Base-by-base conservation (phyloP, 2,329 filamentous ascomycete species). In the Aspergillus sclerotialis region DNA sequence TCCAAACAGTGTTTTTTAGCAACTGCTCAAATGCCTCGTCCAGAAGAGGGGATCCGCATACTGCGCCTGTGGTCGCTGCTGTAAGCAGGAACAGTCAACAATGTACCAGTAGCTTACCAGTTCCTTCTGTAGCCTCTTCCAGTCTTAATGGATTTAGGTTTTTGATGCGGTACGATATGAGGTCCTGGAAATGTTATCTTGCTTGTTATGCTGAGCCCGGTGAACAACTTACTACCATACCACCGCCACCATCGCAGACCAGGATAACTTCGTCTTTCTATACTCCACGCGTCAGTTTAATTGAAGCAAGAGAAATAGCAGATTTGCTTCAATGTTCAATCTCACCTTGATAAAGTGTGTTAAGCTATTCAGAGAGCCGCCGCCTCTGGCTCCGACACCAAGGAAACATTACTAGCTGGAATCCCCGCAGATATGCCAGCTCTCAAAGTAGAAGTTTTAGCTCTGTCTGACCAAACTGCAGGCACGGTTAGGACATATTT, bases 231-330 rank as follows among this genome's bases (percentile, higher is more conserved):
- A 54, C 50, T 7, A 61, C 60, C 1, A 59, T 63, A 2, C 61
- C 61, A 7, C 61, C 61, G 2, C 60, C 61, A 9, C 56, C 59
- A 39, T 64, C 59, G 23, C 58, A 64, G 2, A 62, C 46, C 7
- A 60, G 42, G 18, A 63, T 49, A 1, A 45, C 50, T 34, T 64
- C 56, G 0, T 42, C 44, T 28, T 43, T 34, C 43, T 58, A 24
- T 16, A 32, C n/a, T n/a, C n/a, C n/a, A n/a, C n/a, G n/a, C n/a
- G n/a, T n/a, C n/a, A n/a, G n/a, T n/a, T n/a, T n/a, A n/a, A n/a
- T n/a, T n/a, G n/a, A 30, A 4, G 13, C 26, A 31, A 32, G 3
- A 43, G 13, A 6, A 23, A 2, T 16, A 5, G 15, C 12, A 11
- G 4, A 6, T 4, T 10, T 13, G 11, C 5, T 21, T 6, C 8